Base-by-base conservation (phyloP, 257 asterid species). In the Asclepias syriaca region DNA sequence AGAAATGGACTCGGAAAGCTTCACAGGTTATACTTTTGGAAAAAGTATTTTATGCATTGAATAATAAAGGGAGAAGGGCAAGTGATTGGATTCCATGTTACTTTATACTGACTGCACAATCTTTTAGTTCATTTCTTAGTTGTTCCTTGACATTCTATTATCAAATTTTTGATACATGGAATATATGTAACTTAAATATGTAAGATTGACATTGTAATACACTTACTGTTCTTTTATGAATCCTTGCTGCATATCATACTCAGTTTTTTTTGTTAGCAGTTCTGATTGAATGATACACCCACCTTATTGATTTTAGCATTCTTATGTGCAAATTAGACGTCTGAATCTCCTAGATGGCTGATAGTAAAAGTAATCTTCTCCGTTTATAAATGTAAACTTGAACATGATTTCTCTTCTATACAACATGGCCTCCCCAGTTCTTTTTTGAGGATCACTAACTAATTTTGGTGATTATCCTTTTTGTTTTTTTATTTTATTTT, bases 201-300 rank as follows among this genome's bases (percentile, higher is more conserved):
- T 34, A 34, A 34, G 39, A 34, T 34, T 34, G 7, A 32, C n/a
- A 34, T 15, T 15, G 8, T 32, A 32, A 22, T 61, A 13, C 27
- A 59, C n/a, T 24, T 59, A 29, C 10, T 29, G 40, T 61, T 61
- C 22, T 16, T 61, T 3, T 61, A 61, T 34, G 39, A 3, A 34
- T 34, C 67, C 37, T 24, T 15, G 67, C 67, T 61, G 67, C 46
- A 32, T 61, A 15, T 32, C 66, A 60, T 34, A 61, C 48, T 32
- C 22, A 32, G 15, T 11, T 15, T 15, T 2, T 61, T 32, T 29
- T 19, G n/a, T 29, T 29, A 29, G 34, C 34, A 2, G 16, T 29
- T 22, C 19, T 5, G 37, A 1, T 15, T 29, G 7, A 11, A 24
- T 2, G 3, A 61, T 61, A 14, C n/a, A 14, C 65, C n/a, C 5